These are phyloP conservation scores for Penicillium alfredii DNA, from an alignment of 495 filamentous ascomycete genomes.

Conservation along the genomic window DNA sequence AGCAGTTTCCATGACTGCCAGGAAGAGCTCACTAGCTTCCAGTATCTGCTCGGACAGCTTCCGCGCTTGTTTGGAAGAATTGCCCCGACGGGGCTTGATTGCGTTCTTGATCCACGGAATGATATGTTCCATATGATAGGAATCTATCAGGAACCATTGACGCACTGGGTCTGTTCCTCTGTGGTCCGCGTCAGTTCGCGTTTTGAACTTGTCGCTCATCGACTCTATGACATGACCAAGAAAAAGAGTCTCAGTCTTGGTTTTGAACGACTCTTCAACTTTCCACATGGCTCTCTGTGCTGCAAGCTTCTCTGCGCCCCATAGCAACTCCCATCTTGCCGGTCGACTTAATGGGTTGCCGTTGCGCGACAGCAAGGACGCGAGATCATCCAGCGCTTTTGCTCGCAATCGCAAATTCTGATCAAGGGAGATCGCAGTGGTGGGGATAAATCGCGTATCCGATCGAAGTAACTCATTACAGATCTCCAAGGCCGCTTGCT, in stretches of 20 bases:
- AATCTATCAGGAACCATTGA: conserved; percentile 76
- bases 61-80: conserved; percentile 24
- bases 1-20: conserved; percentile 63
- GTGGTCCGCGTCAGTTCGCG: conserved; percentile 41
- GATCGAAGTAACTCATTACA: conserved; percentile 80
- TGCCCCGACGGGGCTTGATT: conserved; percentile 53
- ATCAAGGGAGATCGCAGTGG: conserved; percentile 66
- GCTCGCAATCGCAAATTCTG: conserved; percentile 68
- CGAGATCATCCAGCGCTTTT: conserved; percentile 65
- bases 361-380: conserved; percentile 53
- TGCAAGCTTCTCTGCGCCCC: conserved; percentile 82
- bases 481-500: conserved; percentile 68
- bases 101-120: conserved; percentile 69
- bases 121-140: conserved; percentile 65
- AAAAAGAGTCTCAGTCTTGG: conserved; percentile 44
- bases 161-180: conserved; percentile 67
- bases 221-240: conserved; percentile 62
- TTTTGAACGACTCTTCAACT: conserved; percentile 56
- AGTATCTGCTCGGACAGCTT: conserved; percentile 51
- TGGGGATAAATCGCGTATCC: conserved; percentile 62
- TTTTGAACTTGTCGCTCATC: conserved; percentile 66
- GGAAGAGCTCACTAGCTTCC: conserved; percentile 75
- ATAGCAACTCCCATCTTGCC: conserved; percentile 76
- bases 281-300: conserved; percentile 81
- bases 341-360: conserved; percentile 52